Conservation (phyloP, 129 eudicot species). For the Silybum marianum region DNA sequence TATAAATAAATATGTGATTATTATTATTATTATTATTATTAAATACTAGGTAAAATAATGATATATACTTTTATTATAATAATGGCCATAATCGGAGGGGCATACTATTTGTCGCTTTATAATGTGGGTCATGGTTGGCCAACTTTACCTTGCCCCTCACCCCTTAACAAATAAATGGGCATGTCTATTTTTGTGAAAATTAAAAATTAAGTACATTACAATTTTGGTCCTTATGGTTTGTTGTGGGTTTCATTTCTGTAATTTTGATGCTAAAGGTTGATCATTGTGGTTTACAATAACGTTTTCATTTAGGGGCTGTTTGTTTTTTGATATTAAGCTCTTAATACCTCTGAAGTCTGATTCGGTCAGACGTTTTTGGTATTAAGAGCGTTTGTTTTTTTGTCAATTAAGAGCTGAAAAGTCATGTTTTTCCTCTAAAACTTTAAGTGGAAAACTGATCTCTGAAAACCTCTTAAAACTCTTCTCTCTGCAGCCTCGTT, state of each 20-base stretch:
- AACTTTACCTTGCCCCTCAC: background rate
- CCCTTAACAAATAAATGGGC: background rate
- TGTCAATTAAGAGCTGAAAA: no score
- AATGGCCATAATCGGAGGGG: background rate
- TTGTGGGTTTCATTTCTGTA: background rate
- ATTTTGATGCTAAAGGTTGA: background rate
- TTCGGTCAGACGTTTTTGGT: no score
- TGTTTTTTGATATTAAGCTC: no score
- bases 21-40: no score
- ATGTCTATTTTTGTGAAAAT: slow-evolving; percentile 10
- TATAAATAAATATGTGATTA: background rate
- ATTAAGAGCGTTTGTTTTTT: no score
- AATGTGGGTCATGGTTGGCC: slow-evolving; percentile 23
- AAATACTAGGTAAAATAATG: background rate
- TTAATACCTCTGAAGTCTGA: no score
- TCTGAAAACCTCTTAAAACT: no score
- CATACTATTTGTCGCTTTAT: background rate
- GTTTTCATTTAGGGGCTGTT: no score
- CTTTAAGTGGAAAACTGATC: no score
- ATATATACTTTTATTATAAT: background rate
- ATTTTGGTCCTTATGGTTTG: background rate
- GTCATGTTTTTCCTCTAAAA: no score
- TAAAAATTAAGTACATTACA: background rate
- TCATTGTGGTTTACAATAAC: background rate
- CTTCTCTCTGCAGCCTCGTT: no score